These are phyloP conservation scores for Aspergillus haitiensis DNA, from an alignment of 495 filamentous ascomycete species.

Conservation along the genomic window DNA sequence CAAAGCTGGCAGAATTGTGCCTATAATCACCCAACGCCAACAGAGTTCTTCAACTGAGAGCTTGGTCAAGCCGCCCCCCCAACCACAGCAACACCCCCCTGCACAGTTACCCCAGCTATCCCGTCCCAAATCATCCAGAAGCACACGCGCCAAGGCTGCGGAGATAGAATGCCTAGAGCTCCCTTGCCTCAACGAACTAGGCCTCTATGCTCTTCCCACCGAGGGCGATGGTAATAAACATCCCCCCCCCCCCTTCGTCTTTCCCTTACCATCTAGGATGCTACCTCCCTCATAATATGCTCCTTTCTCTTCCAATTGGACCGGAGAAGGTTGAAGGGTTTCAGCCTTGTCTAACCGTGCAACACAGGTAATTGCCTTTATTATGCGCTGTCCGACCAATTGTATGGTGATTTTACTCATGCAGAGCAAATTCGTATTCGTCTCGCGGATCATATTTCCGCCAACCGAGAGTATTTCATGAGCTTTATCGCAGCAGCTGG, in stretches of 20 bases:
- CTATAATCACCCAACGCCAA: slow-evolving; percentile 40
- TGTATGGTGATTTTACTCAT: slow-evolving; percentile 62
- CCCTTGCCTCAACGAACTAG: slow-evolving; percentile 39
- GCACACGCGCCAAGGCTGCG: slow-evolving; percentile 25
- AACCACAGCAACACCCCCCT: slow-evolving; percentile 12
- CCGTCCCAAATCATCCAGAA: slow-evolving; percentile 15
- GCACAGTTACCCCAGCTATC: slow-evolving; percentile 13
- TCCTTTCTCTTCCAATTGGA: slow-evolving; percentile 5
- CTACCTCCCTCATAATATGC: neutral
- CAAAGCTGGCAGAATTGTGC: slow-evolving; percentile 52
- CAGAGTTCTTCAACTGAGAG: slow-evolving; percentile 24
- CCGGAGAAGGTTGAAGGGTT: neutral
- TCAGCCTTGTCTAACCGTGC: slow-evolving; percentile 26
- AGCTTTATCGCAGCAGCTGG: slow-evolving; percentile 63
- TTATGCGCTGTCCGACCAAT: slow-evolving; percentile 73
- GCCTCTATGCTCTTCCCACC: slow-evolving; percentile 46
- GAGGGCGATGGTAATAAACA: slow-evolving; percentile 45
- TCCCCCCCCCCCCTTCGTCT: neutral
- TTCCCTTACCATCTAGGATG: slow-evolving; percentile 1
- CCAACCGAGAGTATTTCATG: slow-evolving; percentile 63
- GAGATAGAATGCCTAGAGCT: slow-evolving; percentile 38
- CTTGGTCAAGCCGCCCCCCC: slow-evolving; percentile 13
- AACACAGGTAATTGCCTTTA: slow-evolving; percentile 71
- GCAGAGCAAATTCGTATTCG: slow-evolving; percentile 58
- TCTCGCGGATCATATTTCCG: slow-evolving; percentile 63